These are phyloP conservation scores for Suillus paluster DNA, from an alignment of 768 basidiomycete species.

Conservation along the genomic window DNA sequence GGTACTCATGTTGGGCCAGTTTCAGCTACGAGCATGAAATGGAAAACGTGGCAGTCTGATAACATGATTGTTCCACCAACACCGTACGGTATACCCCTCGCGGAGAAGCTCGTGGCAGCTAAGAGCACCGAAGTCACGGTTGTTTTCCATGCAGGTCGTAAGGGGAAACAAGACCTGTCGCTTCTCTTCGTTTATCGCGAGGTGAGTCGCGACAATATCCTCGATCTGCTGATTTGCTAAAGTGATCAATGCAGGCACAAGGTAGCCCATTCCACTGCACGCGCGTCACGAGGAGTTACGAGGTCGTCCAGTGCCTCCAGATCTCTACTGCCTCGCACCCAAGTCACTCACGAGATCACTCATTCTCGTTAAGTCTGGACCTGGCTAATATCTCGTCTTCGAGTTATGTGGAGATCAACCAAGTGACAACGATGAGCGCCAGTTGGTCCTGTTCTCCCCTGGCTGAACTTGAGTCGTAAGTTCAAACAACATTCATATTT, in stretches of 20 bases:
- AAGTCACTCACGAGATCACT: conserved; percentile 47
- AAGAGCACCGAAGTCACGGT: conserved; percentile 56
- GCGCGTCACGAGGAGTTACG: conserved; percentile 55
- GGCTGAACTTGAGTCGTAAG: conserved; percentile 48
- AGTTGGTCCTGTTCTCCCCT: conserved; percentile 61
- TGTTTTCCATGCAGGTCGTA: conserved; percentile 52
- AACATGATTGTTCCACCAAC: conserved; percentile 56
- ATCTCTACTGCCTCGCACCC: conserved; percentile 56
- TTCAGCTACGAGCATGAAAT: conserved; percentile 17
- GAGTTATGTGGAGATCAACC: conserved; percentile 50
- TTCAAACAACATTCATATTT: conserved; percentile 9
- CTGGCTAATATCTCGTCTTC: conserved; percentile 54
- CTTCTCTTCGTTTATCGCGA: conserved; percentile 72
- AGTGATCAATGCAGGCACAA: conserved; percentile 42
- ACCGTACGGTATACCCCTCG: conserved; percentile 53
- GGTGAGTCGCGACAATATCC: conserved; percentile 37
- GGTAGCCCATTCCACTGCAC: conserved; percentile 60
- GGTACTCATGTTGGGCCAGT: conserved; percentile 11
- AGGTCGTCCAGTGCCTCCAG: conserved; percentile 64
- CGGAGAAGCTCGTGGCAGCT: conserved; percentile 46
- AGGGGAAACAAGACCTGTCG: conserved; percentile 55
- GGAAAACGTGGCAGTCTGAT: conserved; percentile 47
- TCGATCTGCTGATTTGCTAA: conserved; percentile 4
- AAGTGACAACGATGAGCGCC: conserved; percentile 70
- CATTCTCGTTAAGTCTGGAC: conserved; percentile 60